These are phyloP conservation scores for Rhodomyrtus psidioides DNA, from an alignment of 441 rosid genomes.

Conservation along the genomic window DNA sequence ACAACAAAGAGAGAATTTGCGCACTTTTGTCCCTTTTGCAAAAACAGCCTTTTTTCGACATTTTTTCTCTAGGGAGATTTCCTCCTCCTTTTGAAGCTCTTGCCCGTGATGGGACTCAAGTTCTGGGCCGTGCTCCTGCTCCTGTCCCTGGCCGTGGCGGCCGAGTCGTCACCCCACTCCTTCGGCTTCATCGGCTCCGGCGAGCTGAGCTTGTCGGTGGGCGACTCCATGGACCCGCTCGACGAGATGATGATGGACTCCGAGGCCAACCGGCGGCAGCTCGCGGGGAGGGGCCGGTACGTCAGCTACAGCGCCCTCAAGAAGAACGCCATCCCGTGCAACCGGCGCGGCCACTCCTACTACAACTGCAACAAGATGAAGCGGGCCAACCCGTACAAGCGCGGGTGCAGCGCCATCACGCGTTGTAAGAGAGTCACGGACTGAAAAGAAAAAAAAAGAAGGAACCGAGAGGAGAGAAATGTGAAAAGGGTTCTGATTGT, in stretches of 20 bases:
- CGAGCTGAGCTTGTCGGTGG: neutral
- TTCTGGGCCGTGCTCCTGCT: neutral
- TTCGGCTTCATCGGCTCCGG: neutral
- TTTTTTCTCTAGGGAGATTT: neutral
- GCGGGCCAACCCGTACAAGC: constrained; percentile 23
- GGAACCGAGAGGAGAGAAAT: neutral
- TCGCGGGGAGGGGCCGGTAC: neutral
- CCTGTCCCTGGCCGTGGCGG: neutral
- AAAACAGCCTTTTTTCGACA: neutral
- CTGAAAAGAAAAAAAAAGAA: neutral
- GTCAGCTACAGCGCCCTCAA: constrained; percentile 22
- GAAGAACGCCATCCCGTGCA: constrained; percentile 18
- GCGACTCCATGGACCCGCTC: neutral
- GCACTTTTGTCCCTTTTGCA: neutral
- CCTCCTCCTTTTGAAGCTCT: neutral
- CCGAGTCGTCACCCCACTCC: neutral
- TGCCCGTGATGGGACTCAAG: neutral
- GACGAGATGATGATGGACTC: constrained; percentile 2
- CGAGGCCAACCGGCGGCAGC: constrained; percentile 5
- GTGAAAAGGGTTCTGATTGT: neutral
- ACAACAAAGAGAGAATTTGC: neutral
- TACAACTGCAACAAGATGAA: constrained; percentile 11
- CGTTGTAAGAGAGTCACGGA: constrained; percentile 11
- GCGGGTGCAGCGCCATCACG: constrained; percentile 24
- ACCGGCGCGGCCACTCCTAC: constrained; percentile 20